phyloP scores from a whole-genome alignment of 23 red algal genomes.

The Gracilaria domingensis region DNA sequence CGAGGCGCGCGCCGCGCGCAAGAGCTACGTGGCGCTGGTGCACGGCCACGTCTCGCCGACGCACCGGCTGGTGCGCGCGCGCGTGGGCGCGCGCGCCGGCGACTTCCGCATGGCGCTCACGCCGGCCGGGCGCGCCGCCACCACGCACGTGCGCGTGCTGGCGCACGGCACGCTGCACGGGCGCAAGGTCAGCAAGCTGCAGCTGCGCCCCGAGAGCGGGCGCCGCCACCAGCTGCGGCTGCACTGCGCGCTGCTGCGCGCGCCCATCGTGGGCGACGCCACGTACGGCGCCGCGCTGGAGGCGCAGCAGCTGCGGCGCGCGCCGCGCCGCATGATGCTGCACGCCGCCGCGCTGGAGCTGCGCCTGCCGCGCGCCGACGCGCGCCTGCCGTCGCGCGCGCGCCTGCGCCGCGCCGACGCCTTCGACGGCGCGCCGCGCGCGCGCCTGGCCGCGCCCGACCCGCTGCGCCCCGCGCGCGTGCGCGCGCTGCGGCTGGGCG shows the following conservation, averaged over 20 bases:
- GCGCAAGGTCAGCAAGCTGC: constrained; percentile 51
- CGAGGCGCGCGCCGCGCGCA: constrained; percentile 62
- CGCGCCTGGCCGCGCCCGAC: not conserved
- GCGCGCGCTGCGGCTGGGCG: too few relatives aligned
- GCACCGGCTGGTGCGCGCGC: not conserved
- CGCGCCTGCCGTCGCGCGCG: not conserved
- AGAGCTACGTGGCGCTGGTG: constrained; percentile 90
- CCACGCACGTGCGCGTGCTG: constrained; percentile 45
- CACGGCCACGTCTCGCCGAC: constrained; percentile 60
- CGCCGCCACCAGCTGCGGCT: constrained; percentile 93
- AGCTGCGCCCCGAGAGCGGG: constrained; percentile 64
- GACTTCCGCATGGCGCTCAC: constrained; percentile 11
- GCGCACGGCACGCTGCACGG: constrained; percentile 55
- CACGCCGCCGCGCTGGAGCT: constrained; percentile 74
- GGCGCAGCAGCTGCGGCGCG: not conserved
- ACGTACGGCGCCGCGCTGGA: constrained; percentile 72
- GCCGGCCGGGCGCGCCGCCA: not conserved
- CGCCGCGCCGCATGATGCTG: constrained; percentile 90
- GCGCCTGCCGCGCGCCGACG: not conserved
- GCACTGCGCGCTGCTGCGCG: constrained; percentile 59
- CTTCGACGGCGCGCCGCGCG: not conserved
- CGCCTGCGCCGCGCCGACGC: not conserved
- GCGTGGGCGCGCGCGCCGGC: not conserved
- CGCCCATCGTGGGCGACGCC: constrained; percentile 94
- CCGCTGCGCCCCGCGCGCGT: not conserved